phyloP scores from a whole-genome alignment of 139 green algal genomes.

The Pycnococcus provasolii region DNA sequence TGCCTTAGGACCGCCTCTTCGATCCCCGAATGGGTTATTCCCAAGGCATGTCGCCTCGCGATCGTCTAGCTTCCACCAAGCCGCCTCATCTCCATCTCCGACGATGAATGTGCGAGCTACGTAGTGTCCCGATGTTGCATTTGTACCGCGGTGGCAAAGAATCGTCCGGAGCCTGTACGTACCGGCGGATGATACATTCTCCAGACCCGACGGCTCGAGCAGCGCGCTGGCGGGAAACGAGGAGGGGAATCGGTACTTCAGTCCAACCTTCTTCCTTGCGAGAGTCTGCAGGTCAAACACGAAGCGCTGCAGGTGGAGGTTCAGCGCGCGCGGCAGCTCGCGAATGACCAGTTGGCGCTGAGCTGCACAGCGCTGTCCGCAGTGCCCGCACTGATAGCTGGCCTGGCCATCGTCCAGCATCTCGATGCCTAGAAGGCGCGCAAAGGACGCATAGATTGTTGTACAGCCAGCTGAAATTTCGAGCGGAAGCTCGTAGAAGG shows the following conservation, averaged over 20 bases:
- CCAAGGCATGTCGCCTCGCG: slow-evolving; percentile 40
- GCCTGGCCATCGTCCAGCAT: slow-evolving; percentile 62
- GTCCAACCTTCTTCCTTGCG: slow-evolving; percentile 49
- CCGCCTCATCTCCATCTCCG: not conserved
- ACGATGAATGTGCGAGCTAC: slow-evolving; percentile 33
- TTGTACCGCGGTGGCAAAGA: slow-evolving; percentile 72
- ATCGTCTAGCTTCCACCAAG: slow-evolving; percentile 85
- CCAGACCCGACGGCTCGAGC: slow-evolving; percentile 15
- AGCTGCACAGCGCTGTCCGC: slow-evolving; percentile 55
- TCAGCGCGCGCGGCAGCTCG: slow-evolving; percentile 62
- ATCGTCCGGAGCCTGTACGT: slow-evolving; percentile 47
- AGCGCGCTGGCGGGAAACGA: slow-evolving; percentile 45
- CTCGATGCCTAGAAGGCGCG: slow-evolving; percentile 46
- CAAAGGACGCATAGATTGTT: slow-evolving; percentile 21
- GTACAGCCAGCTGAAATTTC: slow-evolving; percentile 43
- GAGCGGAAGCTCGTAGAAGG: slow-evolving; percentile 79
- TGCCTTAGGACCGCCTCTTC: too few species aligned
- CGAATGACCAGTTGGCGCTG: slow-evolving; percentile 50
- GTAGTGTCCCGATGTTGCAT: slow-evolving; percentile 69
- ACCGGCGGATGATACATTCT: not conserved
- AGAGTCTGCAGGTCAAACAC: slow-evolving; percentile 65
- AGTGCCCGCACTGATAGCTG: slow-evolving; percentile 66
- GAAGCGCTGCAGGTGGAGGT: slow-evolving; percentile 78
- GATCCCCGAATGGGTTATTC: slow-evolving; percentile 11
- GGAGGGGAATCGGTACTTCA: slow-evolving; percentile 68